Base-by-base conservation (phyloP, 352 stramenopile genomes). In the Phytophthora crassamura region DNA sequence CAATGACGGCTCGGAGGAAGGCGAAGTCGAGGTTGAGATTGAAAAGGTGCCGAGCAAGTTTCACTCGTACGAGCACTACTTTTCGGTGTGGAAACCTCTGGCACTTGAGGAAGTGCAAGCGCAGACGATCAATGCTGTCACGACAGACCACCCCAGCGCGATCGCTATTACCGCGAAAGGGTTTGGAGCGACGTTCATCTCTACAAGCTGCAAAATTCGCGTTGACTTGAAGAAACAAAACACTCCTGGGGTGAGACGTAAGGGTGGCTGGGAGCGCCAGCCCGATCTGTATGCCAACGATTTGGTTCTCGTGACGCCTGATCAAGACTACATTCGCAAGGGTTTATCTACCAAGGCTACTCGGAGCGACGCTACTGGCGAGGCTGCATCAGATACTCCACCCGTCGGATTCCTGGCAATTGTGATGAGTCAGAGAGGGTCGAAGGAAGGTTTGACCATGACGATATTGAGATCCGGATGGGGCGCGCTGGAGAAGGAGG, bases 81-180 rank as follows among this genome's bases (percentile, higher is more conserved):
- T 95, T 52, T 89, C 79, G 4, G 86, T 97, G 18, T 97, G 89
- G 89, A 90, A 94, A 59, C 89, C 88, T 3, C 67, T 97, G 14
- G 83, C 86, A 14, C 64, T 96, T 1, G 71, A 95, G 64, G 89
- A 97, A 90, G 84, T 97, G n/a, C 82, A 95, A 54, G 89, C 88
- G 4, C 87, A 97, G 50, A 88, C 86, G 15, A 72, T 95, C 12
- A 95, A 93, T 65, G 82, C 69, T 35, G 71, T 96, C 25, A 81
- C 75, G n/a, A 87, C 88, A 4, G 86, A 94, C 20, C 60, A 78
- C 7, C 83, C 85, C 3, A 61, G 35, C 1, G 50, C 86, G 4
- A 74, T 91, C 9, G 66, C 80, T 5, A 65, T 96, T 18, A 73
- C 59, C 16, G 67, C 81, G 0, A 77, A 78, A 28, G 70, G 69